These are phyloP conservation scores for Dillenia turbinata DNA, from an alignment of 164 flowering plant genomes.

Conservation along the genomic window DNA sequence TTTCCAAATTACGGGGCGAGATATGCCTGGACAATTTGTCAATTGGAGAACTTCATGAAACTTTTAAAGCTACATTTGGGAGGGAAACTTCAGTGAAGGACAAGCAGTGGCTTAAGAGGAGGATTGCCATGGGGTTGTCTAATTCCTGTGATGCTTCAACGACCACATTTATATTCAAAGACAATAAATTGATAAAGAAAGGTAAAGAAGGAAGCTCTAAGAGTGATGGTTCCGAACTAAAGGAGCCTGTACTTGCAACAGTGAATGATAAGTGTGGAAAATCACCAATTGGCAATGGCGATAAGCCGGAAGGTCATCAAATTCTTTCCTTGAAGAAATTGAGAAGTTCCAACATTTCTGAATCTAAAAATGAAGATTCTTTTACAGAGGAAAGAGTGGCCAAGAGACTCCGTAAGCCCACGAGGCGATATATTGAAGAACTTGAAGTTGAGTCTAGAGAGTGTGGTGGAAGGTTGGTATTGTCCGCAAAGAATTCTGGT, in stretches of 20 bases:
- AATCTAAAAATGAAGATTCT: constrained; percentile 33
- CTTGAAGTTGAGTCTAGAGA: constrained; percentile 63
- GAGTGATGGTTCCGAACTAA: constrained; percentile 9
- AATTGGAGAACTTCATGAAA: constrained; percentile 83
- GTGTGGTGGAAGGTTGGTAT: constrained; percentile 31
- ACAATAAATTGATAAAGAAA: constrained; percentile 41
- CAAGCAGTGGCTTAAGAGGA: constrained; percentile 91
- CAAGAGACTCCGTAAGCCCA: constrained; percentile 90
- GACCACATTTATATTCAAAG: constrained; percentile 50
- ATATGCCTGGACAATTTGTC: constrained; percentile 72
- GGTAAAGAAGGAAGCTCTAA: constrained; percentile 25
- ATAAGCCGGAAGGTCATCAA: constrained; percentile 20
- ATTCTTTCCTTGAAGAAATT: constrained; percentile 26
- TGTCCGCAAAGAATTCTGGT: constrained; percentile 29
- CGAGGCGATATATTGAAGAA: constrained; percentile 91
- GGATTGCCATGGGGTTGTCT: constrained; percentile 86
- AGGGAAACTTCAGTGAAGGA: constrained; percentile 89
- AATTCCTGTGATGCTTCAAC: constrained; percentile 81
- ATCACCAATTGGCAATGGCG: constrained; percentile 13
- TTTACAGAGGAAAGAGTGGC: constrained; percentile 37
- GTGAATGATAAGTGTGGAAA: constrained; percentile 16
- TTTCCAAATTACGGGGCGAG: constrained; percentile 58
- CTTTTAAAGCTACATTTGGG: constrained; percentile 90
- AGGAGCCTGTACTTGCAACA: constrained; percentile 15
- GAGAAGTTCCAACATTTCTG: constrained; percentile 15